phyloP scores from a whole-genome alignment of 2,329 filamentous ascomycete genomes.

The Leptographium procerum region DNA sequence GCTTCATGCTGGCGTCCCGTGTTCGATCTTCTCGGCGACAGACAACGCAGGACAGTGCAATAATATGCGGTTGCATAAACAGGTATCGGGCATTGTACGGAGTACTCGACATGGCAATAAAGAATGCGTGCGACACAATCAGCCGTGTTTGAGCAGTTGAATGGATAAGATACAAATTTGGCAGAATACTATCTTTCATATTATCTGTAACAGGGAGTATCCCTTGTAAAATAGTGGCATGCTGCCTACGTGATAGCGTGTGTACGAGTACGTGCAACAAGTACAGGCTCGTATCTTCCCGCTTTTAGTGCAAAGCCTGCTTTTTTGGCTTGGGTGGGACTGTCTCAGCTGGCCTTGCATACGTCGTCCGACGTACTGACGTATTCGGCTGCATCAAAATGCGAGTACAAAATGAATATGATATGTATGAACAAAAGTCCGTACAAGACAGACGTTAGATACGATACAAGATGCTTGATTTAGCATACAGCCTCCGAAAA shows the following conservation, averaged over 20 bases:
- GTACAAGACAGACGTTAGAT: neutral
- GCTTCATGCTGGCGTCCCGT: neutral
- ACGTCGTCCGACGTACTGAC: no score
- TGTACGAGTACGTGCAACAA: no score
- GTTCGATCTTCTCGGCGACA: neutral
- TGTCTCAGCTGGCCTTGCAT: neutral
- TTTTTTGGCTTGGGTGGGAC: neutral
- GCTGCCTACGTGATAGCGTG: no score
- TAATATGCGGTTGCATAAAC: neutral
- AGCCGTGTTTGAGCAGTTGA: neutral
- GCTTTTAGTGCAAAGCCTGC: neutral
- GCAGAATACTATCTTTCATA: neutral
- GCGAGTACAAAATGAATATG: neutral
- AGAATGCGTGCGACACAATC: neutral
- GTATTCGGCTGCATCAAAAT: neutral
- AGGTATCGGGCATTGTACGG: neutral
- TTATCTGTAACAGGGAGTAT: neutral
- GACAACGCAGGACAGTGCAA: neutral
- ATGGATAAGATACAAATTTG: neutral
- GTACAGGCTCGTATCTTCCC: neutral
- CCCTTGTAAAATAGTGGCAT: neutral
- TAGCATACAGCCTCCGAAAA: neutral
- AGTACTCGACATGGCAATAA: neutral
- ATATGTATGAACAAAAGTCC: neutral
- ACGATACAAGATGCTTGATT: neutral